Conservation (phyloP, 768 basidiomycete genomes). For the Lactarius tabidus region DNA sequence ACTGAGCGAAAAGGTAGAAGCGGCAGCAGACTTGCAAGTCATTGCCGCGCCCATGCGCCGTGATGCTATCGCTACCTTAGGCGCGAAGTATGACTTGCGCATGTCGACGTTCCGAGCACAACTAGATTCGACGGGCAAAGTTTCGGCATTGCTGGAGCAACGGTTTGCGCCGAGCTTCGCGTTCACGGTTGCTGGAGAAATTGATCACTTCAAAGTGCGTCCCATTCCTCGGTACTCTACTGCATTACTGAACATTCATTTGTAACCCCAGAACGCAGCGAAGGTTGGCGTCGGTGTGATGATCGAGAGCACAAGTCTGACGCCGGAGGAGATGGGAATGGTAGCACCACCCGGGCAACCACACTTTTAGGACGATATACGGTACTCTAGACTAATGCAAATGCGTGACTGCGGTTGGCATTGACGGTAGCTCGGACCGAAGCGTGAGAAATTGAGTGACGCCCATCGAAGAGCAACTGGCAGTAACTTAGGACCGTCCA, state of each 20-base stretch:
- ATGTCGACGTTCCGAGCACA: conserved; percentile 93
- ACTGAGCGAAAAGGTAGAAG: conserved; percentile 91
- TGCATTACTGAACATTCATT: conserved; percentile 1
- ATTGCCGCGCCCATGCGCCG: conserved; percentile 74
- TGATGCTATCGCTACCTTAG: conserved; percentile 90
- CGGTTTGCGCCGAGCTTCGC: conserved; percentile 93
- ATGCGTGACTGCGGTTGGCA: not conserved
- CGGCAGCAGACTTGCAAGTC: conserved; percentile 89
- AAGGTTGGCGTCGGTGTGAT: conserved; percentile 97
- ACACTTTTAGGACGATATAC: conserved; percentile 19
- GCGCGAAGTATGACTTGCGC: conserved; percentile 95
- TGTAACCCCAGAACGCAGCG: conserved; percentile 65
- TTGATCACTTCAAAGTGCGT: conserved; percentile 95
- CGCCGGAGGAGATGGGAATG: conserved; percentile 75
- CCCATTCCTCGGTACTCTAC: not conserved
- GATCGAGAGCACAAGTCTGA: conserved; percentile 84
- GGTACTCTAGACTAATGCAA: conserved; percentile 27
- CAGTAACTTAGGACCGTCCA: not conserved
- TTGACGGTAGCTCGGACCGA: conserved; percentile 7
- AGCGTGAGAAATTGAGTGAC: conserved; percentile 12
- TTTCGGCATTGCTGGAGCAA: conserved; percentile 92
- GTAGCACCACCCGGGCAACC: conserved; percentile 30
- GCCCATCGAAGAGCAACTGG: too few relatives aligned
- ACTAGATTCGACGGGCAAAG: conserved; percentile 91
- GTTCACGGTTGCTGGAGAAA: conserved; percentile 93